Evolutionary conservation across 1,284 basidiomycete species (phyloP).

Genomic region (Leccinum ponderosum): DNA sequence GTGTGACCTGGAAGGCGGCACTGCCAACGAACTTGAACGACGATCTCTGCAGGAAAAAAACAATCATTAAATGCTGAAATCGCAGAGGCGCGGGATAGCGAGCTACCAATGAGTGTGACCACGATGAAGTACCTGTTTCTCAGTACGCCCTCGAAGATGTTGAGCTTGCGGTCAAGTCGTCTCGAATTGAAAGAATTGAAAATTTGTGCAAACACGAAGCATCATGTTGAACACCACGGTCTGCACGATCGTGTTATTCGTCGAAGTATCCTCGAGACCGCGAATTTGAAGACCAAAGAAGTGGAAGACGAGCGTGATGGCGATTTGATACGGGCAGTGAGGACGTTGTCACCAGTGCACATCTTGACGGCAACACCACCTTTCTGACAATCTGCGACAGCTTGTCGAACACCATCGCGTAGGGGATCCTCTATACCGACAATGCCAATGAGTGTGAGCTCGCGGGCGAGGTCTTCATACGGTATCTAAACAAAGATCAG

Average conservation of each 20-base stretch:
- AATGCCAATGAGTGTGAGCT: constrained; percentile 86
- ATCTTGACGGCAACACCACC: constrained; percentile 98
- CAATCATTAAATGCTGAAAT: background rate
- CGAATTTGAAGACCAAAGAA: constrained; percentile 81
- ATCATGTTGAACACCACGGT: constrained; percentile 90
- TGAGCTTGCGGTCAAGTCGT: constrained; percentile 82
- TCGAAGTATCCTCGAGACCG: constrained; percentile 47
- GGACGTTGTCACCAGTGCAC: constrained; percentile 98
- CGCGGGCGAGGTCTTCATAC: constrained; percentile 71
- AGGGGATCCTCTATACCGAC: constrained; percentile 97
- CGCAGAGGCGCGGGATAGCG: background rate
- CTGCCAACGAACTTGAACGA: constrained; percentile 85
- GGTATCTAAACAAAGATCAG: constrained; percentile 48
- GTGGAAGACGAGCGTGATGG: constrained; percentile 86
- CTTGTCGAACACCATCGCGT: constrained; percentile 85
- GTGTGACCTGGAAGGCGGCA: constrained; percentile 89
- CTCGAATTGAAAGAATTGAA: constrained; percentile 94
- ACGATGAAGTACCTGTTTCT: constrained; percentile 85
- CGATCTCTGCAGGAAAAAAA: constrained; percentile 63
- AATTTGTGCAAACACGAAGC: constrained; percentile 94
- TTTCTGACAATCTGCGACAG: constrained; percentile 82
- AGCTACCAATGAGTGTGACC: constrained; percentile 83
- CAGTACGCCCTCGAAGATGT: constrained; percentile 85
- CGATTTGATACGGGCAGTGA: constrained; percentile 93
- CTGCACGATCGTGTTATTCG: constrained; percentile 59